Percentiles rank a stretch among this genome's conserved stretches.
These are phyloP conservation scores for Parathielavia hyrcaniae DNA, from an alignment of 495 filamentous ascomycete genomes.

Conservation along the genomic window DNA sequence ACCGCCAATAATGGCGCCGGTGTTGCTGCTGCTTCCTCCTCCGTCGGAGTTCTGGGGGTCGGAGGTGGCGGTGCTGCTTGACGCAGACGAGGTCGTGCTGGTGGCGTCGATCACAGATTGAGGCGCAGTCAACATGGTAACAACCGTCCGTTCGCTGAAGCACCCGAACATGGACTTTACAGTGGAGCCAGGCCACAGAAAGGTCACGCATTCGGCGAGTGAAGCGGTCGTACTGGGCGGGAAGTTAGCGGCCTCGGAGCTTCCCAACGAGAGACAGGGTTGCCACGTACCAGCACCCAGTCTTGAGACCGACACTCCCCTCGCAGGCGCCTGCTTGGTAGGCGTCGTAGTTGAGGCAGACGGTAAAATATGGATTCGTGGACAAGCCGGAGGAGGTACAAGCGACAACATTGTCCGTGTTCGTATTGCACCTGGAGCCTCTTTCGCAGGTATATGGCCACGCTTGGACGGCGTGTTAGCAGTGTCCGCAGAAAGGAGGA, in stretches of 20 bases:
- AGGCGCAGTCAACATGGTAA: constrained; percentile 32
- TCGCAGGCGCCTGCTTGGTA: constrained; percentile 24
- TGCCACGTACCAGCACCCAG: constrained; percentile 37
- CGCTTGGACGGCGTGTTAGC: constrained; percentile 12
- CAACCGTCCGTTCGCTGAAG: constrained; percentile 15
- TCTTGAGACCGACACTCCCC: constrained; percentile 13
- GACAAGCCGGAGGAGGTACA: constrained; percentile 24
- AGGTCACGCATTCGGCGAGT: constrained; percentile 32
- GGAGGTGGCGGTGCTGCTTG: background rate
- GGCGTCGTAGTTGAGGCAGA: constrained; percentile 35
- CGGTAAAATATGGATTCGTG: constrained; percentile 26
- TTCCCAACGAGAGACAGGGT: background rate
- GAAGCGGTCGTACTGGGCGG: constrained; percentile 5
- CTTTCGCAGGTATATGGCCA: constrained; percentile 24
- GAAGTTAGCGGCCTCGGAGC: background rate
- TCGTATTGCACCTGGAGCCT: constrained; percentile 27
- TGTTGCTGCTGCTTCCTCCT: constrained; percentile 18
- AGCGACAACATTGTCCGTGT: constrained; percentile 30
- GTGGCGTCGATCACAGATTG: constrained; percentile 29
- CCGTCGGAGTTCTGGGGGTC: constrained; percentile 1
- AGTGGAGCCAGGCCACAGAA: constrained; percentile 32
- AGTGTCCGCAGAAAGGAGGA: constrained; percentile 1
- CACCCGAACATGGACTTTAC: constrained; percentile 36
- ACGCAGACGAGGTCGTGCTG: constrained; percentile 6
- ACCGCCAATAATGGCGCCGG: constrained; percentile 28